These are phyloP conservation scores for Fraxinus latifolia DNA, from an alignment of 305 asterid genomes.

Conservation along the genomic window DNA sequence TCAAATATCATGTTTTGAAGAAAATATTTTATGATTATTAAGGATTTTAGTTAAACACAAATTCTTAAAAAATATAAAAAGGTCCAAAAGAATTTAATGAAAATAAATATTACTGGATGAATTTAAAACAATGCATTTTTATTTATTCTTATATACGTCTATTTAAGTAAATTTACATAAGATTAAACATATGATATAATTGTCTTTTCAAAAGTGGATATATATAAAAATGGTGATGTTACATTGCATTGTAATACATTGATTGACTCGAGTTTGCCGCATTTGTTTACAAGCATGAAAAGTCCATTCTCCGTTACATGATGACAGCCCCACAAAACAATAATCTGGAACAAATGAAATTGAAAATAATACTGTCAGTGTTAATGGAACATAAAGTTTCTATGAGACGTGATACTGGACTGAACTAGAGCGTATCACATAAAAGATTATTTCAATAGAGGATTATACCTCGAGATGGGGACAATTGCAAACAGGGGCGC, in stretches of 20 bases:
- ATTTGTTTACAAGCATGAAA: conserved; percentile 65
- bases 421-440: not conserved
- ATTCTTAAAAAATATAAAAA: too few species aligned
- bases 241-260: conserved; percentile 36
- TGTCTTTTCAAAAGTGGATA: too few species aligned
- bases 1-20: conserved; percentile 30
- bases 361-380: not conserved
- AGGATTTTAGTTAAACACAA: too few species aligned
- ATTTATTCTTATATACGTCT: too few species aligned
- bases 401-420: not conserved
- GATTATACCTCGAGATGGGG: conserved; percentile 65
- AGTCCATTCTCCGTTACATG: conserved; percentile 84
- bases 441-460: not conserved
- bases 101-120: too few species aligned
- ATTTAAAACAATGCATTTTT: too few species aligned
- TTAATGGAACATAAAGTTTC: too few species aligned
- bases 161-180: too few species aligned
- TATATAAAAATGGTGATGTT: too few species aligned
- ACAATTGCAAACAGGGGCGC: conserved; percentile 63
- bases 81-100: too few species aligned
- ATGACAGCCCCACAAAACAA: conserved; percentile 86
- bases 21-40: not conserved
- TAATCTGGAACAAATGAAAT: conserved; percentile 38
- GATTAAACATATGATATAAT: too few species aligned
- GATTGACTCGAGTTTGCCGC: conserved; percentile 68